These are phyloP conservation scores for Populus tremula DNA, from an alignment of 345 rosid genomes.

Conservation along the genomic window DNA sequence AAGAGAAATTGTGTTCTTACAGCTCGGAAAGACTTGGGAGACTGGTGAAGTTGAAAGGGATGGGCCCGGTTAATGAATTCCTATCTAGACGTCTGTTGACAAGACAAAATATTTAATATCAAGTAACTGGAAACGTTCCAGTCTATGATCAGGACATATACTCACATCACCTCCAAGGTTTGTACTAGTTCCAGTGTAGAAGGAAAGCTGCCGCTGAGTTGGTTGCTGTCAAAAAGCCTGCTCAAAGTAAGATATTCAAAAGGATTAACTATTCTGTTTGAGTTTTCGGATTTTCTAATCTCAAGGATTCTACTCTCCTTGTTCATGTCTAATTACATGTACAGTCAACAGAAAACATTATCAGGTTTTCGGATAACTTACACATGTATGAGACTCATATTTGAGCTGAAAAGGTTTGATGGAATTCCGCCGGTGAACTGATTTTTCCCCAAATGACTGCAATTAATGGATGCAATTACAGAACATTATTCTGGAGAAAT, in stretches of 20 bases:
- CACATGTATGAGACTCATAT: neutral
- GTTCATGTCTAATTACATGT: too few species aligned
- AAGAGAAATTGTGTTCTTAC: neutral
- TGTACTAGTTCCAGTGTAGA: neutral
- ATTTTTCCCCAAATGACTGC: constrained; percentile 2
- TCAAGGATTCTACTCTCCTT: too few species aligned
- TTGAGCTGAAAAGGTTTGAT: constrained; percentile 6
- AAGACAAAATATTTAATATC: neutral
- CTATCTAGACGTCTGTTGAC: neutral
- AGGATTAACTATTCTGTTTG: too few species aligned
- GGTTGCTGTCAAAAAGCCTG: constrained; percentile 8
- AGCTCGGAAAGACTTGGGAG: neutral
- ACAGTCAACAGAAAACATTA: too few species aligned
- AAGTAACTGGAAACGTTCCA: neutral
- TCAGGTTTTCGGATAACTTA: neutral
- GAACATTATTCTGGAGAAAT: neutral
- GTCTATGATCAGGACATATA: neutral
- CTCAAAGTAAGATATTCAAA: neutral
- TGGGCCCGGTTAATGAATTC: neutral
- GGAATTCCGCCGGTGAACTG: neutral
- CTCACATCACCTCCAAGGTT: constrained; percentile 2
- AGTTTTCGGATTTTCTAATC: too few species aligned
- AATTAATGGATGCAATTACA: neutral
- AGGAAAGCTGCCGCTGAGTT: neutral
- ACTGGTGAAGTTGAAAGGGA: neutral